Percentiles rank a stretch among this genome's conserved stretches.
Conservation (phyloP, 331 rosid species). For the Quercus lobata region DNA sequence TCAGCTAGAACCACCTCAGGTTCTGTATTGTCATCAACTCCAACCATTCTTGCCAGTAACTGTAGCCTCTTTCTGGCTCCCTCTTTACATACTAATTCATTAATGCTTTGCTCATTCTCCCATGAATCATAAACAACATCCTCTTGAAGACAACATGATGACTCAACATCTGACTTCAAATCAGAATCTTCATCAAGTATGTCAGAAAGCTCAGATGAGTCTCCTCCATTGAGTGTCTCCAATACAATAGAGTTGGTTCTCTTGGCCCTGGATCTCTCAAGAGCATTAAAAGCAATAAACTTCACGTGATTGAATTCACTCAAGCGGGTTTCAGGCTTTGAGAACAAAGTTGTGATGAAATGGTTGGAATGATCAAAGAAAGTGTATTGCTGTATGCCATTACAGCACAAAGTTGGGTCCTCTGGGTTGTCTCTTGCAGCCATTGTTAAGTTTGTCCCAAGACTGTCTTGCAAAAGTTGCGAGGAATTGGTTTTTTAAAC, state of each 20-base stretch:
- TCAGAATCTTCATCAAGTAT: not conserved
- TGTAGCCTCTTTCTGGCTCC: conserved; percentile 28
- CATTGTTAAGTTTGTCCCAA: not conserved
- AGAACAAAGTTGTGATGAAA: not conserved
- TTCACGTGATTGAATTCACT: not conserved
- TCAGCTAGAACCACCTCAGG: conserved; percentile 32
- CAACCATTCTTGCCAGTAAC: conserved; percentile 40
- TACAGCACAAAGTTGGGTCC: not conserved
- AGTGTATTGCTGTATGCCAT: too few relatives aligned
- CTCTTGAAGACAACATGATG: not conserved
- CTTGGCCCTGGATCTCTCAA: not conserved
- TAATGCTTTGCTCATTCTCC: conserved; percentile 18
- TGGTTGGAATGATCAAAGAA: not conserved
- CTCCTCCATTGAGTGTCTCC: too few relatives aligned
- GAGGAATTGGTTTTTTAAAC: too few relatives aligned
- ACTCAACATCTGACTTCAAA: not conserved
- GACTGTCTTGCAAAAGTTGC: too few relatives aligned
- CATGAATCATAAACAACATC: conserved; percentile 5
- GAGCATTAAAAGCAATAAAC: not conserved
- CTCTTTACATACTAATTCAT: conserved; percentile 23
- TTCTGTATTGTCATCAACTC: conserved; percentile 20
- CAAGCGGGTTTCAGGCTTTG: not conserved
- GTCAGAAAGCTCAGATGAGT: too few relatives aligned
- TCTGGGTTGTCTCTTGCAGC: not conserved
- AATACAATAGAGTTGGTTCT: too few relatives aligned